Percentiles rank a stretch among this genome's conserved stretches.
Evolutionary conservation across 1,139 yeast genomes (phyloP).

Genomic region (Barnettozyma hawaiiensis): DNA sequence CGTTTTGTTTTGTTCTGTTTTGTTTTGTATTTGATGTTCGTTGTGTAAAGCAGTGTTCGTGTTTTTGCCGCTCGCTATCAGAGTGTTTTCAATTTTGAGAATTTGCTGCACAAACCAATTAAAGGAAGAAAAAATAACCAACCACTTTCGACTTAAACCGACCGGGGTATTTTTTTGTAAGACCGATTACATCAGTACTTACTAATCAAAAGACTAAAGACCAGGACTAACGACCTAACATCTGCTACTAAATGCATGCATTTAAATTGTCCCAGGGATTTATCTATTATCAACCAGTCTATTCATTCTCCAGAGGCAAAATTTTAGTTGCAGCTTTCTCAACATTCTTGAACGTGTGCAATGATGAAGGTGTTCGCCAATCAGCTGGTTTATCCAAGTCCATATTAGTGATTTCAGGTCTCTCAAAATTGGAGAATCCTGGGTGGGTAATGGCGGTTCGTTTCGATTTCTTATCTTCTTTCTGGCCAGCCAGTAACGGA

Average conservation of each 20-base stretch:
- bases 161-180: too few relatives aligned
- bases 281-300: neutral
- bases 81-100: too few relatives aligned
- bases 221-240: neutral
- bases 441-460: slow-evolving; percentile 3
- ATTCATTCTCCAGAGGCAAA: slow-evolving; percentile 19
- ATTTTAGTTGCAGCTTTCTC: slow-evolving; percentile 47
- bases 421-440: slow-evolving; percentile 28
- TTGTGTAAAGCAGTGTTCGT: too few relatives aligned
- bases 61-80: too few relatives aligned
- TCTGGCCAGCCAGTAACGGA: neutral
- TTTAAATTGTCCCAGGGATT: neutral
- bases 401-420: slow-evolving; percentile 52
- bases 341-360: slow-evolving; percentile 57
- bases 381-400: slow-evolving; percentile 28
- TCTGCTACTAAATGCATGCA: neutral
- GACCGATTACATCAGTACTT: too few relatives aligned
- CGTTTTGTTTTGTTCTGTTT: too few relatives aligned
- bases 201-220: neutral
- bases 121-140: too few relatives aligned
- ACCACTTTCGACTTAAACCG: too few relatives aligned
- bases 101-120: too few relatives aligned
- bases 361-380: slow-evolving; percentile 30
- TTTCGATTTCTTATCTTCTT: neutral
- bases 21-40: too few relatives aligned